Percentiles rank a stretch among this genome's conserved stretches.
Evolutionary conservation across 108 stramenopile species (phyloP).

Genomic region (Skeletonema grethae): DNA sequence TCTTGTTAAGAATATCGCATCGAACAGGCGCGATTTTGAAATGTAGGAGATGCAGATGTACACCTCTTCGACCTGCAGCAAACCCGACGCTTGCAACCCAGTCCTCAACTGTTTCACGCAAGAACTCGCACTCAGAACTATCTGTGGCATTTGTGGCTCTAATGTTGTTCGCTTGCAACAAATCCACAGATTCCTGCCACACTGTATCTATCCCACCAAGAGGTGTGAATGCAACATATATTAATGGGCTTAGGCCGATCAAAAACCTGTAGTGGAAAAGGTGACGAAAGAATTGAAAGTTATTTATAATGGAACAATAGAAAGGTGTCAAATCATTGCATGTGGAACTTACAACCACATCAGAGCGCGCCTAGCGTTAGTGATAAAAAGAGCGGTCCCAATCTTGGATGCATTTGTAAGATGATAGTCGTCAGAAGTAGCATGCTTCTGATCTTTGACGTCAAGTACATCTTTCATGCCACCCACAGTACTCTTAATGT

Average conservation of each 20-base stretch:
- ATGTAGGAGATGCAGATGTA: slow-evolving; percentile 49
- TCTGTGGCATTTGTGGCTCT: slow-evolving; percentile 22
- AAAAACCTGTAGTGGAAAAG: slow-evolving; percentile 37
- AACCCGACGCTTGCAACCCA: slow-evolving; percentile 50
- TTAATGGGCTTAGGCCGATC: slow-evolving; percentile 53
- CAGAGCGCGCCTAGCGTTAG: slow-evolving; percentile 74
- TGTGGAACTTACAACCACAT: slow-evolving; percentile 53
- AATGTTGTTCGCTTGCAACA: slow-evolving; percentile 69
- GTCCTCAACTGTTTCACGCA: slow-evolving; percentile 48
- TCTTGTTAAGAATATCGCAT: slow-evolving; percentile 54
- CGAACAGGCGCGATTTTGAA: slow-evolving; percentile 65
- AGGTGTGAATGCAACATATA: slow-evolving; percentile 13
- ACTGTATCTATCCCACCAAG: slow-evolving; percentile 39
- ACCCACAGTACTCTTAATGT: background rate
- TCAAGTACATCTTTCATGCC: background rate
- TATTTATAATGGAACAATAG: background rate
- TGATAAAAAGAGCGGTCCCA: slow-evolving; percentile 78
- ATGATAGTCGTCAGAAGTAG: slow-evolving; percentile 53
- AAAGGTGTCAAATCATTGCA: background rate
- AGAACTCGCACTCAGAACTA: slow-evolving; percentile 56
- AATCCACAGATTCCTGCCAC: slow-evolving; percentile 46
- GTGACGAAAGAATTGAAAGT: background rate
- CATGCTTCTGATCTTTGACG: slow-evolving; percentile 10
- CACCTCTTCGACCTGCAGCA: slow-evolving; percentile 13
- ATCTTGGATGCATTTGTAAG: slow-evolving; percentile 81